Conservation (phyloP, 2,329 filamentous ascomycete species). For the Falciphora oryzae region DNA sequence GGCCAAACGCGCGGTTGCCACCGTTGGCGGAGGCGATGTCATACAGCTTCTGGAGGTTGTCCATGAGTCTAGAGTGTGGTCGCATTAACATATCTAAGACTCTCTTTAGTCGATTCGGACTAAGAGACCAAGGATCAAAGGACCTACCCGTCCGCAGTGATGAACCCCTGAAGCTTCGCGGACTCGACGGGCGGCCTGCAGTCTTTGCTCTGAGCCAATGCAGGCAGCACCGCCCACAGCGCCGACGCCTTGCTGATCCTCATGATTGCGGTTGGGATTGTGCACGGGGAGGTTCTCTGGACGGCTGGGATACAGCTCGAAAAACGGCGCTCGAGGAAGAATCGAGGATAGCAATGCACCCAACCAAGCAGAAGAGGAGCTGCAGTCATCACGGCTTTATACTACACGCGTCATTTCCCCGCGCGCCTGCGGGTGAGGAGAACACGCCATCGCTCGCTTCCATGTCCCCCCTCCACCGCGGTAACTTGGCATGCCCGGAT, state of each 20-base stretch:
- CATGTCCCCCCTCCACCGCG: not conserved
- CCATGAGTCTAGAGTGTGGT: not conserved
- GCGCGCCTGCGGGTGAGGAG: no score
- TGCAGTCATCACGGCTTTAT: not conserved
- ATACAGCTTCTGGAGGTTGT: conserved; percentile 7
- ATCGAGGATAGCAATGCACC: not conserved
- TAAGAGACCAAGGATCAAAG: not conserved
- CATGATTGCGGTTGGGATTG: not conserved
- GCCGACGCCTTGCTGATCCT: conserved; percentile 7
- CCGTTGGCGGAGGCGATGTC: conserved; percentile 8
- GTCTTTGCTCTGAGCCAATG: conserved; percentile 6
- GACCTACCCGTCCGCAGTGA: conserved; percentile 8
- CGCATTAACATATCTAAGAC: not conserved
- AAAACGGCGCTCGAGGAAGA: no score
- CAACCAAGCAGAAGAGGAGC: not conserved
- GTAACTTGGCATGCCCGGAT: not conserved
- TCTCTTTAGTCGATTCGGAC: not conserved
- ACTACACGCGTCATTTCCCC: not conserved
- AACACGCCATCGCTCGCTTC: no score
- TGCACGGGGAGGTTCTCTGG: not conserved
- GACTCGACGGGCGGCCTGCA: conserved; percentile 8
- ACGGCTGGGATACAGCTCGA: not conserved
- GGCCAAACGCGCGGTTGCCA: conserved; percentile 8
- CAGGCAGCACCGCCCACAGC: conserved; percentile 7
- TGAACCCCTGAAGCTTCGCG: conserved; percentile 5